phyloP scores from a whole-genome alignment of 1,284 basidiomycete species.

The Ceratobasidium theobromae region DNA sequence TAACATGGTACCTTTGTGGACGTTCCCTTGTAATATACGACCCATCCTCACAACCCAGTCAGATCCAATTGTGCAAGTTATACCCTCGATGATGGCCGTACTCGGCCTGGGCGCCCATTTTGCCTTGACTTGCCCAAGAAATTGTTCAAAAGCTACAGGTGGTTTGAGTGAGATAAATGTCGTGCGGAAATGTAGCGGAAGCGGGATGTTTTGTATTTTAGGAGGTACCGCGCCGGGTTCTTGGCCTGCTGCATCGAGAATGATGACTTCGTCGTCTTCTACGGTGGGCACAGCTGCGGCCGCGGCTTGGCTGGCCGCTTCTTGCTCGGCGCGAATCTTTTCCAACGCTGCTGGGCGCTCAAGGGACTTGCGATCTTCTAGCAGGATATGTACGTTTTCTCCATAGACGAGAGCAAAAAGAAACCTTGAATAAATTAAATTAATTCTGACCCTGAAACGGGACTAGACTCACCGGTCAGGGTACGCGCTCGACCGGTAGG shows the following conservation, averaged over 20 bases:
- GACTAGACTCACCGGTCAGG: slow-evolving; percentile 26
- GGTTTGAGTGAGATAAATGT: slow-evolving; percentile 30
- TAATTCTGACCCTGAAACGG: background rate
- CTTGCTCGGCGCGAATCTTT: slow-evolving; percentile 20
- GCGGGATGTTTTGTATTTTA: slow-evolving; percentile 8
- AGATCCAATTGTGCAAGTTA: slow-evolving; percentile 18
- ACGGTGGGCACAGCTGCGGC: background rate
- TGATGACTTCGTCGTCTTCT: slow-evolving; percentile 30
- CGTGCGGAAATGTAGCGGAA: slow-evolving; percentile 25
- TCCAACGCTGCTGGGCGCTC: slow-evolving; percentile 21
- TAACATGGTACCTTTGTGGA: slow-evolving; percentile 20
- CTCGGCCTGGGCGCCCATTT: slow-evolving; percentile 25
- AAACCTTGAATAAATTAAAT: background rate
- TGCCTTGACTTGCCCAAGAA: slow-evolving; percentile 29
- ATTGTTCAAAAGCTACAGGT: slow-evolving; percentile 20
- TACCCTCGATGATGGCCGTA: slow-evolving; percentile 5
- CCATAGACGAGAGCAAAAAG: slow-evolving; percentile 24
- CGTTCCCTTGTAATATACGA: background rate
- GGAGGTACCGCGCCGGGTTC: slow-evolving; percentile 16
- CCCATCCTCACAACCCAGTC: slow-evolving; percentile 24
- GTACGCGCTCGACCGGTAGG: slow-evolving; percentile 12
- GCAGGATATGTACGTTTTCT: slow-evolving; percentile 15
- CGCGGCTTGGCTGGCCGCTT: slow-evolving; percentile 6
- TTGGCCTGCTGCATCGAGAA: slow-evolving; percentile 25
- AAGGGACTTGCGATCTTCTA: slow-evolving; percentile 30